These are phyloP conservation scores for Haematococcus sp. DNA, from an alignment of 139 green algal genomes.

Conservation along the genomic window DNA sequence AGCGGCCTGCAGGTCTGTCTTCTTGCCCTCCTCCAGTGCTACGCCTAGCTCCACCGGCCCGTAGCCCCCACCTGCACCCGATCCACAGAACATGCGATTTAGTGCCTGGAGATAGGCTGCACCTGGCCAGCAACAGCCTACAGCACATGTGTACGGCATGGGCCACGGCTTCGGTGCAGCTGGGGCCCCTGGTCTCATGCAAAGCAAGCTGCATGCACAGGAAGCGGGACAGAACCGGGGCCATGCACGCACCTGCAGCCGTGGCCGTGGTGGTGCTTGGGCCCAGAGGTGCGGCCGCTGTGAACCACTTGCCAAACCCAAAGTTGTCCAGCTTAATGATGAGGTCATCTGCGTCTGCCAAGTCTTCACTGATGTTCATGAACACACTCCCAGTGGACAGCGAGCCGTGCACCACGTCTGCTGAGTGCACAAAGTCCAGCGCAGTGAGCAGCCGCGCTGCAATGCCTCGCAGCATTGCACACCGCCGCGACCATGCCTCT, in stretches of 20 bases:
- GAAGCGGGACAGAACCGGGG: too few species aligned
- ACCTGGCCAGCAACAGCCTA: background rate
- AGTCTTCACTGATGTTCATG: conserved; percentile 38
- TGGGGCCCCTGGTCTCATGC: background rate
- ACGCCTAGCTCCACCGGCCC: background rate
- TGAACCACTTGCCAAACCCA: conserved; percentile 56
- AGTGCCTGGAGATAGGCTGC: background rate
- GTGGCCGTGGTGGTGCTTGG: too few species aligned
- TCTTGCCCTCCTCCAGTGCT: conserved; percentile 18
- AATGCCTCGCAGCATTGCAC: conserved; percentile 36
- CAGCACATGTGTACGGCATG: background rate
- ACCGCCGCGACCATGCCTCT: conserved; percentile 31
- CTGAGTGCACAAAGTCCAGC: conserved; percentile 51
- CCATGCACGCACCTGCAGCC: background rate
- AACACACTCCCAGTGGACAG: conserved; percentile 65
- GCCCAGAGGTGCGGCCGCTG: background rate
- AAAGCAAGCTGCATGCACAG: too few species aligned
- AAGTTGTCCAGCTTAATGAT: conserved; percentile 83
- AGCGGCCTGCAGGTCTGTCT: conserved; percentile 19
- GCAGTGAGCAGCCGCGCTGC: conserved; percentile 42
- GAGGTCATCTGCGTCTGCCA: conserved; percentile 27
- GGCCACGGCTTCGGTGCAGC: background rate
- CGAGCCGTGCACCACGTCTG: conserved; percentile 67
- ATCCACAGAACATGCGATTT: too few species aligned
- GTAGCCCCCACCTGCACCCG: background rate